Base-by-base conservation (phyloP, 495 filamentous ascomycete genomes). In the Bacidia rubella region DNA sequence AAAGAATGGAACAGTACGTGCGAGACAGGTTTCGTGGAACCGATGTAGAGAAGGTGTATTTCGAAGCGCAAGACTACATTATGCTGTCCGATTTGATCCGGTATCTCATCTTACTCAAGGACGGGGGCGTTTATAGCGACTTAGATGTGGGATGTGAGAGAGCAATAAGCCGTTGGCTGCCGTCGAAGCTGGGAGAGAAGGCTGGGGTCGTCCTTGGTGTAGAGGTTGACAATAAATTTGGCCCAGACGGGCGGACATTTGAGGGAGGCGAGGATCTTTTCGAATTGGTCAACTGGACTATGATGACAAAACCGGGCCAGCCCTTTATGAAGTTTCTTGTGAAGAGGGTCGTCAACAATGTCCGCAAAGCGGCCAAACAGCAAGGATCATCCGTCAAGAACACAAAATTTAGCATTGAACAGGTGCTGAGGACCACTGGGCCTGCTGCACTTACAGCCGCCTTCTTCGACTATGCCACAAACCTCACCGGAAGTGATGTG, bases 81-180 rank as follows among this genome's bases (percentile, higher is more conserved):
- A 57, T 75, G 27, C 75, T 74, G 51, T 74, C 76, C 7, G 78
- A 81, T 58, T 66, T 81, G 15, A 66, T 81, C 26, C 75, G 77
- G 10, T 80, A 81, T 54, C 62, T 81, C 53, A 61, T 80, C 29
- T 64, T 82, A 54, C 73, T 75, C 27, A 69, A 70, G 46, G 72
- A 82, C 56, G 78, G 77, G 21, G 77, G 77, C 0, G 42, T 77
- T 9, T 82, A 74, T 59, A 74, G 72, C 55, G 77, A 81, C 56
- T 71, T 80, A 23, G 78, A 81, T 60, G 73, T 76, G 43, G 72
- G 74, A 35, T 76, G 71, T 45, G 66, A 77, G 32, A 70, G 67
- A 58, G 63, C 68, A 2, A 59, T 77, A 35, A 51, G 59, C 22
- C 63, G 68, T 32, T 82, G 77, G 69, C 65, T 82, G 11, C 77